phyloP scores from a whole-genome alignment of 306 rosid species.

The Prunus campanulata region DNA sequence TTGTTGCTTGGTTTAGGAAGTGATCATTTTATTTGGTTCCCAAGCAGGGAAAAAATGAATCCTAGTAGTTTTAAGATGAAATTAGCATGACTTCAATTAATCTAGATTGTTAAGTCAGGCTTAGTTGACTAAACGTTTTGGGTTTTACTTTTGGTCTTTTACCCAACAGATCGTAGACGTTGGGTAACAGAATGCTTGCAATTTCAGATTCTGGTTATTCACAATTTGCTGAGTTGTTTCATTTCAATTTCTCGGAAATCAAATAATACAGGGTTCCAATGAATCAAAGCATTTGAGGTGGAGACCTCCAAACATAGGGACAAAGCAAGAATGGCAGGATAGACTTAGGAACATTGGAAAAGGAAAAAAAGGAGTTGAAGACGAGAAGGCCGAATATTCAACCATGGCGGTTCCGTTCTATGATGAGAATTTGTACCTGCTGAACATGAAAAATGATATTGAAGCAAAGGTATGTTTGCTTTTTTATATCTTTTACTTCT shows the following conservation, averaged over 20 bases:
- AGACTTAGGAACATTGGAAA: slow-evolving; percentile 61
- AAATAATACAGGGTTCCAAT: slow-evolving; percentile 38
- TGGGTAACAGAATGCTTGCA: background rate
- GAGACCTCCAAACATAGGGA: slow-evolving; percentile 66
- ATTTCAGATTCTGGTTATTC: background rate
- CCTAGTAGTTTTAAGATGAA: background rate
- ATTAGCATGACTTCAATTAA: background rate
- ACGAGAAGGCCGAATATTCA: slow-evolving; percentile 59
- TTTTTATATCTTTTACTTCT: slow-evolving; percentile 10
- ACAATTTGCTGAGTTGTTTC: background rate
- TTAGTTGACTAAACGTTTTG: background rate
- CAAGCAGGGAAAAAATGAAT: background rate
- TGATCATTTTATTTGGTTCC: slow-evolving; percentile 7
- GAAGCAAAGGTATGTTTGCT: slow-evolving; percentile 68
- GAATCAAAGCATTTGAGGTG: slow-evolving; percentile 62
- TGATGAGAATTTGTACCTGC: slow-evolving; percentile 73
- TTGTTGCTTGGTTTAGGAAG: background rate
- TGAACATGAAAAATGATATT: slow-evolving; percentile 82
- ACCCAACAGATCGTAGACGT: background rate
- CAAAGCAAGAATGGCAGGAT: slow-evolving; percentile 93
- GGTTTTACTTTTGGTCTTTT: background rate
- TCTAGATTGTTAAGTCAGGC: slow-evolving; percentile 12
- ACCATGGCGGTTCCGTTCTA: slow-evolving; percentile 73
- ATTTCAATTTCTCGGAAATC: background rate
- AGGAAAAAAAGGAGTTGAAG: slow-evolving; percentile 73